Conservation (phyloP, 2,329 filamentous ascomycete genomes). For the Aciculosporium take region DNA sequence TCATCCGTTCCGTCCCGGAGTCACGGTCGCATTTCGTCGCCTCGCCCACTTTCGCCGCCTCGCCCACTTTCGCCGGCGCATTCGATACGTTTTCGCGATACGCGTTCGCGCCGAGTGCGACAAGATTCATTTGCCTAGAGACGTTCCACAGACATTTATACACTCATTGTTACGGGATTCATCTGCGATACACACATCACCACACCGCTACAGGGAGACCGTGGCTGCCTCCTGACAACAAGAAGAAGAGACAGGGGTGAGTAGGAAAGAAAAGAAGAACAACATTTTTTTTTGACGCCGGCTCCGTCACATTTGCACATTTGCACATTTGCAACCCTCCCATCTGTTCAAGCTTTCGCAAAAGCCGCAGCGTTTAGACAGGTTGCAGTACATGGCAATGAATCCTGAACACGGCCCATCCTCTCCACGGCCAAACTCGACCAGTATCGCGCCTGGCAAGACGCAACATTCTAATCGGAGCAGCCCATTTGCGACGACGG, state of each 20-base stretch:
- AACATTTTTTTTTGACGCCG: no score
- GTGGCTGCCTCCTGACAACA: background rate
- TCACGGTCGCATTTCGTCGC: background rate
- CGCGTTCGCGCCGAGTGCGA: background rate
- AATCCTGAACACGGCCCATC: slow-evolving; percentile 12
- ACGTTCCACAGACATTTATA: no score
- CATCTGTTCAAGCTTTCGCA: background rate
- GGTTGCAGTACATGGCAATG: slow-evolving; percentile 16
- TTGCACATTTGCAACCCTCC: no score
- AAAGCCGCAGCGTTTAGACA: background rate
- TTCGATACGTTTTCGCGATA: slow-evolving; percentile 2
- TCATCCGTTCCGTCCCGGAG: no score
- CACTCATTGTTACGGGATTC: background rate
- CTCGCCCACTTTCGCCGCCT: no score
- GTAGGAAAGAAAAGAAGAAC: no score
- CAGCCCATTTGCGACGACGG: slow-evolving; percentile 17
- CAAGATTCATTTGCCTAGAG: background rate
- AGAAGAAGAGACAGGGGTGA: no score
- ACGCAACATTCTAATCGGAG: slow-evolving; percentile 16
- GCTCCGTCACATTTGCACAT: no score
- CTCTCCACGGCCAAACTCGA: slow-evolving; percentile 11
- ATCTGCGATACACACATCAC: background rate
- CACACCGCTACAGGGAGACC: background rate
- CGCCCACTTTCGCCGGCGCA: slow-evolving; percentile 1
- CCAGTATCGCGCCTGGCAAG: slow-evolving; percentile 14